Base-by-base conservation (phyloP, 148 eudicot species). In the Gaultheria prostrata region DNA sequence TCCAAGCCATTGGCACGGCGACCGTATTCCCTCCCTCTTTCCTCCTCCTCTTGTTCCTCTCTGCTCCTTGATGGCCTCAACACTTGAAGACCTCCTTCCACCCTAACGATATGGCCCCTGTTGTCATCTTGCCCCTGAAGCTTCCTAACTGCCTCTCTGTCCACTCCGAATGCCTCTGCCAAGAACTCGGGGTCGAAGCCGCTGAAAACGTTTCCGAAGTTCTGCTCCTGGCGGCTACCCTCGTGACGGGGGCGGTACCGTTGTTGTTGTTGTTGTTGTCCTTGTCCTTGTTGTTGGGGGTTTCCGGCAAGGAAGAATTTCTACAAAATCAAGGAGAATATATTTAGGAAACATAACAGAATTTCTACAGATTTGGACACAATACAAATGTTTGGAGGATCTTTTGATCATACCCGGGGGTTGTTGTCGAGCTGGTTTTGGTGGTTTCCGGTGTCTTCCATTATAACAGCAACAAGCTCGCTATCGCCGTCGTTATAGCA, bases 291-390 rank as follows among this genome's bases (percentile, higher is more conserved):
- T 83, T 92, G 85, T 82, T 92, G 85, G 12, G 91, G 93, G 77
- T 86, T 91, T 18, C 98, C 98, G 6, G 94, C 98, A 9, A 95
- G 84, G 89, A 88, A 90, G 90, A 94, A 94, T 83, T 88, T 87
- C 98, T 95, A 82, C 84, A 83, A 67, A 30, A 4, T 13, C 35
- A 5, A 67, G 6, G 8, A 67, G 18, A 28, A 30, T 10, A 28
- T 56, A n/a, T 67, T 67, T 1, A 28, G 33, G 17, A 26, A 12
- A 12, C 18, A 14, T 2, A 14, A 11, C 56, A 51, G 43, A 4
- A 39, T 39, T 39, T 6, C 3, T 39, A 5, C 43, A 48, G 50
- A 28, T 11, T 6, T 7, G 6, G 63, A 56, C 18, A 56, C 63
- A 15, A n/a, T n/a, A n/a, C n/a, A n/a, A n/a, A n/a, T n/a, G 33